Percentiles rank a stretch among this genome's conserved stretches.
phyloP scores from a whole-genome alignment of 73 alveolate species.

The Breviolum minutum region DNA sequence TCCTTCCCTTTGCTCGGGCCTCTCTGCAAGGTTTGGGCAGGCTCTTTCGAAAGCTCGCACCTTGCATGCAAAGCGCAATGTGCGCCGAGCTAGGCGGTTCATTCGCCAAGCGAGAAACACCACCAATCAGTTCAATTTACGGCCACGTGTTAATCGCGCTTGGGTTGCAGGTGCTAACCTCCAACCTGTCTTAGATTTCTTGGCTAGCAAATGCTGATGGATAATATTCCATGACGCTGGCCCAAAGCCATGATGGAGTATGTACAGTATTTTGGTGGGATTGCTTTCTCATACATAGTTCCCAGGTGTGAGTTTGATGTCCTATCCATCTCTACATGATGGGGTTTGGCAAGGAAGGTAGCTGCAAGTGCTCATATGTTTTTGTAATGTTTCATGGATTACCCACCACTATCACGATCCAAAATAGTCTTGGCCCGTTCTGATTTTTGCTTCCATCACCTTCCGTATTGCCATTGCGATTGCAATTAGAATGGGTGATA shows the following conservation, averaged over 20 bases:
- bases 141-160: neutral
- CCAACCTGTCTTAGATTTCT: conserved; percentile 23
- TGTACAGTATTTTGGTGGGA: neutral
- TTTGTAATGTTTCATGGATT: no score
- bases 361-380: neutral
- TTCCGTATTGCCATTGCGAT: no score
- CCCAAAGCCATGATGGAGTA: no score
- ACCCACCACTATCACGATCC: no score
- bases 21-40: conserved; percentile 2
- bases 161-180: conserved; percentile 18
- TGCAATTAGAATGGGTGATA: no score
- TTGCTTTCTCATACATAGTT: neutral
- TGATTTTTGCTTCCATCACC: no score
- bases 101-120: neutral
- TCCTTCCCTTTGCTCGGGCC: neutral
- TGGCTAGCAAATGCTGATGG: neutral
- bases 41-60: neutral
- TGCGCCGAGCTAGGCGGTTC: neutral
- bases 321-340: no score
- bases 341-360: no score
- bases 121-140: neutral
- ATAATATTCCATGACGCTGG: no score
- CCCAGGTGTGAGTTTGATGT: no score
- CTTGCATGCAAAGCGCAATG: no score
- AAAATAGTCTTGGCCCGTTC: no score